A percentile compares a stretch with the other conserved stretches of the same genome.
These are phyloP conservation scores for Magnaporthiopsis rhizophila DNA, from an alignment of 2,329 filamentous ascomycete genomes.

Conservation along the genomic window DNA sequence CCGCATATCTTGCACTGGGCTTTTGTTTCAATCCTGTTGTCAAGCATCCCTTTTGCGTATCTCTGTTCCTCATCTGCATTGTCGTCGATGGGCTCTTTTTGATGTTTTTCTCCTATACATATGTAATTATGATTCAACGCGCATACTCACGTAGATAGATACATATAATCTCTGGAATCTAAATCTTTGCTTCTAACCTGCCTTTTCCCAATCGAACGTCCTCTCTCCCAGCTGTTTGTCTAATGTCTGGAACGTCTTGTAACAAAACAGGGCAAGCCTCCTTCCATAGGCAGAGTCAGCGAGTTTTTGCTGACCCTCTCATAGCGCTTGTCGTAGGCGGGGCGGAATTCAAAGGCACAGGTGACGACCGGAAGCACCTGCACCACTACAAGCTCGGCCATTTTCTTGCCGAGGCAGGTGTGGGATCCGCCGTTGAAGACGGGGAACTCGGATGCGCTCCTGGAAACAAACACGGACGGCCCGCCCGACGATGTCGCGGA, in stretches of 20 bases:
- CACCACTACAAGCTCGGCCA: slow-evolving; percentile 53
- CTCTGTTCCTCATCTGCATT: not conserved
- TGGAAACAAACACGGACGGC: slow-evolving; percentile 13
- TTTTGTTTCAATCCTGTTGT: not conserved
- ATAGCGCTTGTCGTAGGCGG: slow-evolving; percentile 25
- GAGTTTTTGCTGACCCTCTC: slow-evolving; percentile 51
- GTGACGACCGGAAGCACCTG: slow-evolving; percentile 46
- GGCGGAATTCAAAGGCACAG: slow-evolving; percentile 41
- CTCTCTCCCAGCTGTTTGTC: too few species aligned
- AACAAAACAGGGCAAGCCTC: slow-evolving; percentile 43
- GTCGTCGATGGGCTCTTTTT: not conserved
- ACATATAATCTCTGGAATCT: not conserved
- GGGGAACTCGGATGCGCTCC: slow-evolving; percentile 47
- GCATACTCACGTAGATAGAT: too few species aligned
- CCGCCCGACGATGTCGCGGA: not conserved
- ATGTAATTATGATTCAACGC: too few species aligned
- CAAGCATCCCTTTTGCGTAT: not conserved
- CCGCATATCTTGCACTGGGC: not conserved
- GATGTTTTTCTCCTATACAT: too few species aligned
- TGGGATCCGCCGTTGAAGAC: slow-evolving; percentile 59
- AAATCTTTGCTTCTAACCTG: not conserved
- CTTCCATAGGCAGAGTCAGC: slow-evolving; percentile 56
- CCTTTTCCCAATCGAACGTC: too few species aligned
- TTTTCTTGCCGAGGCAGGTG: slow-evolving; percentile 53
- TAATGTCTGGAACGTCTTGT: slow-evolving; percentile 10